Conservation (phyloP, 1,139 yeast genomes). For the Candida tropicalis region DNA sequence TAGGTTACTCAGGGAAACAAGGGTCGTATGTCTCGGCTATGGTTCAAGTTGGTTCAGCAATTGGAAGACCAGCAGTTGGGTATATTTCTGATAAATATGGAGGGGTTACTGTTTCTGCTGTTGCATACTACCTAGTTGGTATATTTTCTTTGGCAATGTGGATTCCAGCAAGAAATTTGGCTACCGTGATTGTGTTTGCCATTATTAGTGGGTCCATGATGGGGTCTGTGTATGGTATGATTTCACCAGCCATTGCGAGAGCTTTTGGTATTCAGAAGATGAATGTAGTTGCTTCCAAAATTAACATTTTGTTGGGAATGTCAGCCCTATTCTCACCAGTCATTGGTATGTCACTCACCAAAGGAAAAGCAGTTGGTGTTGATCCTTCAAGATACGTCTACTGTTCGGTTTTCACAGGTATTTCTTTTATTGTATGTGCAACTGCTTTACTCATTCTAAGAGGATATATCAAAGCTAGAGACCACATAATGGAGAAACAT, state of each 20-base stretch:
- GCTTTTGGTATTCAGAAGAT: slow-evolving; percentile 52
- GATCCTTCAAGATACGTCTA: slow-evolving; percentile 49
- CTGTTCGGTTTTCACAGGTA: slow-evolving; percentile 58
- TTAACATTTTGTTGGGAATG: slow-evolving; percentile 50
- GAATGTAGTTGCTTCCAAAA: slow-evolving; percentile 49
- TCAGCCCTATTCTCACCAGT: slow-evolving; percentile 55
- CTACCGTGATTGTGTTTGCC: slow-evolving; percentile 30
- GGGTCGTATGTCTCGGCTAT: slow-evolving; percentile 49
- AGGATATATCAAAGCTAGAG: slow-evolving; percentile 53
- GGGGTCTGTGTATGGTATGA: slow-evolving; percentile 33
- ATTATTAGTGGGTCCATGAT: slow-evolving; percentile 30
- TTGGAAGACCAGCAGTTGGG: slow-evolving; percentile 47
- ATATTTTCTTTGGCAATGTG: slow-evolving; percentile 37
- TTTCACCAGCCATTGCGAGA: slow-evolving; percentile 35
- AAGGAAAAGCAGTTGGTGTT: slow-evolving; percentile 32
- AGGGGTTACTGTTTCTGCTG: slow-evolving; percentile 36
- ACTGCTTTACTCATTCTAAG: slow-evolving; percentile 40
- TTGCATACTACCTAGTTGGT: slow-evolving; percentile 25
- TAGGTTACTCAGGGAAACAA: slow-evolving; percentile 43
- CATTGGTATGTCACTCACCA: slow-evolving; percentile 51
- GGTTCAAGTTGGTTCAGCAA: slow-evolving; percentile 44
- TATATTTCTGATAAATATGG: slow-evolving; percentile 41
- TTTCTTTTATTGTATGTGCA: slow-evolving; percentile 48
- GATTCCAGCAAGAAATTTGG: slow-evolving; percentile 38
- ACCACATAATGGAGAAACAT: slow-evolving; percentile 24